Base-by-base conservation (phyloP, 2,329 filamentous ascomycete species). In the Fusarium anthophilum region DNA sequence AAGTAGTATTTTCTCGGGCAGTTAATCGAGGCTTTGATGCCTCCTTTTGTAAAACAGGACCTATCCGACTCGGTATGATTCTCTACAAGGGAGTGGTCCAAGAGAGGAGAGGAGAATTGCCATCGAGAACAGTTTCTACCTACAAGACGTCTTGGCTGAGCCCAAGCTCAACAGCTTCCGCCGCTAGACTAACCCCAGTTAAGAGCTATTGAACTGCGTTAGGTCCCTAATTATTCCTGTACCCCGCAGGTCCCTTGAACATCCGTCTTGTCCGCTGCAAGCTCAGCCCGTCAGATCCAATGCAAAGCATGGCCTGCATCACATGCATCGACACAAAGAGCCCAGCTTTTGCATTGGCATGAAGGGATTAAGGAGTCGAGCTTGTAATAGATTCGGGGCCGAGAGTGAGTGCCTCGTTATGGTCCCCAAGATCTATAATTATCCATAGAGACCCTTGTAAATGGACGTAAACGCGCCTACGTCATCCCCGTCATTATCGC, bases 161-260 rank as follows among this genome's bases (percentile, higher is more conserved):
- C 20, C 48, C n/a, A 32, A 61, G 47, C 58, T 44, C 55, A 62
- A 30, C 32, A 38, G 50, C 60, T 57, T 45, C 59, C 28, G 48
- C 48, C 58, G 15, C 58, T 61, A 61, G 28, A 28, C n/a, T 47
- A 43, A 22, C 56, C 24, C 35, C 28, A 51, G 56, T 45, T 60
- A 54, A 20, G 15, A 53, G 24, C 14, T 39, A 28, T 28, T 28
- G n/a, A 28, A 54, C 37, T 35, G 35, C 35, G 28, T 39, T 47
- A 48, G 54, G 63, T 51, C 47, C 66, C 63, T 54, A 32, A 37
- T 44, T 45, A 44, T 51, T 45, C 44, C 43, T 53, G 57, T 48
- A 68, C 66, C 70, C 70, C 70, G 48, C 70, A 73, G 56, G 70
- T 73, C 66, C 70, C 70, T 44, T 68, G 37, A 44, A 72, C 35